Evolutionary conservation across 176 grass and related monocot species (phyloP), one percentile per base, ranked within the genome.

Genomic region (Oryza glumipatula): DNA sequence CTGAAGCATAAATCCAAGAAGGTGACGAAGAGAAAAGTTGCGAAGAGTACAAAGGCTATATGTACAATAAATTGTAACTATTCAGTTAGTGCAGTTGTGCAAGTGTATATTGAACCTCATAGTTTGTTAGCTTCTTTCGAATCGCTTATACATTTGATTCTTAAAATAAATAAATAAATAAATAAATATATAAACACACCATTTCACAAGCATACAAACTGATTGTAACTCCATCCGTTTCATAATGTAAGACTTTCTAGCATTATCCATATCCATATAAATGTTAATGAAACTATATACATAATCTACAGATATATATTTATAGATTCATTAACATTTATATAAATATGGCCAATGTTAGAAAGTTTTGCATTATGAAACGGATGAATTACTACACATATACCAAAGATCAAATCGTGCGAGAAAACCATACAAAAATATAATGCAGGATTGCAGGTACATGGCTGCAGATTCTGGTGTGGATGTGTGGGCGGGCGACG

Each of bases 11-110:
- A 16, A 68, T 5, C 32, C 1, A 11, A 79, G 35, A 10, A 80
- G 61, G 75, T 1, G 51, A 19, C 2, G 11, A 17, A 44, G 52
- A 82, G 72, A 0, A 28, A 54, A 86, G 43, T 56, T 13, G 17
- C 39, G 39, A 36, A 85, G 28, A 19, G 47, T 80, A 65, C 67
- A 81, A 22, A 65, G 46, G 70, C 76, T 79, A 30, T 47, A 71
- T 76, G 61, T 88, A 74, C 47, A 89, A 65, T 51, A 39, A 22
- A 24, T 23, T 24, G 64, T 70, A 85, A 80, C 28, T 69, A 65
- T 4, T 63, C n/a, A 30, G 38, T 38, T 61, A 76, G 82, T 35
- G 7, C 19, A 65, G 28, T 9, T 73, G 16, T 64, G 39, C 6
- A 80, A 79, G 6, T 65, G n/a, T 83, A 71, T 78, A 74, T 74